Evolutionary conservation across 2,329 filamentous ascomycete genomes (phyloP), one percentile per base, ranked within the genome.

Genomic region (Paecilomyces niveus): DNA sequence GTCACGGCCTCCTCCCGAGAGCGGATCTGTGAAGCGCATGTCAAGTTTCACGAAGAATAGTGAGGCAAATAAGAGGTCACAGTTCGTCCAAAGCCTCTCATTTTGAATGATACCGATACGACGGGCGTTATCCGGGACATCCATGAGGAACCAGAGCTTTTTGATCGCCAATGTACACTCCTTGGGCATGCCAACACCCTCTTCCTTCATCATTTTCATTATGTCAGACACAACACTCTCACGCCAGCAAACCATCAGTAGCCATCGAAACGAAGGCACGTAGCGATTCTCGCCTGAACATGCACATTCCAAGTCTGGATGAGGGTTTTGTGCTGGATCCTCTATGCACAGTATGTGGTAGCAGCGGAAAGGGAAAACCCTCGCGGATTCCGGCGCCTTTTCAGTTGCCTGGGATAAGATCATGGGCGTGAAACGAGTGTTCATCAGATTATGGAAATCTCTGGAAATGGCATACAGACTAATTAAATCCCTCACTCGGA

Each of bases 91-190:
- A 54, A 86, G 76, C 0, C 66, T 63, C 9, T 57, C 56, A 68
- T 84, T 84, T 31, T 76, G 76, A 4, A 90, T 70, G 5, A 87
- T 74, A 1, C 75, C 76, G 5, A 79, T 72, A 0, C 90, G 84
- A 13, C 81, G 75, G 0, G 62, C 65, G 54, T 80, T 87, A 13
- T 83, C 85, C 0, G 83, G 75, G 3, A 87, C 75, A 66, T 92
- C 89, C 77, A 91, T 85, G 33, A 89, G 67, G 55, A 89, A 80
- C 90, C 90, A 94, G 18, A 90, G 76, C 67, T 89, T 89, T 65
- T 84, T 79, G 53, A 89, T 73, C 1, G 80, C 78, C 10, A 66
- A 55, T 54, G 75, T 68, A 62, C 81, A 82, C 26, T 71, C 70
- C 0, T 61, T 54, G 0, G 87, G 86, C 56, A 85, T 73, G 9